Percentiles rank a stretch among this genome's conserved stretches.
Conservation (phyloP, 192 early-diverging fungal species). For the Lobosporangium transversale region DNA sequence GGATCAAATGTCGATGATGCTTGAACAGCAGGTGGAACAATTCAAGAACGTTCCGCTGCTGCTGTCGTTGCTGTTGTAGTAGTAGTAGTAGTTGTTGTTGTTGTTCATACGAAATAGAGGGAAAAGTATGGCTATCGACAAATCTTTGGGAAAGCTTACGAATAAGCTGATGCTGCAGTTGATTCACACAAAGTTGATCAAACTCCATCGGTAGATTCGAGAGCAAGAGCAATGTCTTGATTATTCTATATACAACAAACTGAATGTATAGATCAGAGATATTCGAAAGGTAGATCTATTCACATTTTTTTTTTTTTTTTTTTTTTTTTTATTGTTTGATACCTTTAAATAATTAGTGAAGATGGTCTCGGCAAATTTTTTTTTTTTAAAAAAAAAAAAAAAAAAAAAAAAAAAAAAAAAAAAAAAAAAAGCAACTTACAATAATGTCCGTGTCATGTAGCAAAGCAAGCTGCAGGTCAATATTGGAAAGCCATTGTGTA, state of each 20-base stretch:
- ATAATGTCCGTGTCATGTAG: background rate
- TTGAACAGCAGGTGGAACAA: conserved; percentile 26
- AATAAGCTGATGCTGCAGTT: background rate
- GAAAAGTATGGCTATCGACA: too few relatives aligned
- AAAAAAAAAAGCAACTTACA: too few relatives aligned
- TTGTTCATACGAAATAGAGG: too few relatives aligned
- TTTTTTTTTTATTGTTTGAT: background rate
- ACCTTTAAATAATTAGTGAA: too few relatives aligned
- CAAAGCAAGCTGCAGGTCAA: conserved; percentile 4
- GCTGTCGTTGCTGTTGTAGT: background rate
- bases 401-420: too few relatives aligned
- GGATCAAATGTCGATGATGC: conserved; percentile 31
- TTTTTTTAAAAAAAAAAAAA: too few relatives aligned
- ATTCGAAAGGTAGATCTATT: conserved; percentile 13
- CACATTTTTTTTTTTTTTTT: background rate
- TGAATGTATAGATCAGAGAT: conserved; percentile 6
- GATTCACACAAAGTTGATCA: too few relatives aligned
- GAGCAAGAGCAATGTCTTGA: conserved; percentile 2
- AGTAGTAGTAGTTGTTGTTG: background rate
- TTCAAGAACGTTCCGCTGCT: conserved; percentile 18
- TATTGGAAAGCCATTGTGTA: background rate
- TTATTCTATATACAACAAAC: conserved; percentile 5
- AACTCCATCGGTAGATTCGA: background rate
- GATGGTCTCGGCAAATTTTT: too few relatives aligned
- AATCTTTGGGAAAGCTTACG: conserved; percentile 1